Conservation (phyloP, 768 basidiomycete genomes). For the Cytidiella melzeri region DNA sequence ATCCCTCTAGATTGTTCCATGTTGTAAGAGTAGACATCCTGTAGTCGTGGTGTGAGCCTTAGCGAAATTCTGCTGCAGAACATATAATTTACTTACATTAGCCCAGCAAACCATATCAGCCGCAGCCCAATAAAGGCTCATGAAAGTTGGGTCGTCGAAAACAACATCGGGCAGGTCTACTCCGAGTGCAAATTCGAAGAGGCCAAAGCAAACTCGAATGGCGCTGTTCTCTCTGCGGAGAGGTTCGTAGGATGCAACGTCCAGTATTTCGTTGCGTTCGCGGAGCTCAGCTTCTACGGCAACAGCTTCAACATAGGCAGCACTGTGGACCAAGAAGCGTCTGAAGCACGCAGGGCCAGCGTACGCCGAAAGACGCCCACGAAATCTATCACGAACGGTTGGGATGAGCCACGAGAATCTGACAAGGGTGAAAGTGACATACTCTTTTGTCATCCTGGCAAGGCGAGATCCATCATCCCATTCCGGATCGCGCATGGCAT, state of each 20-base stretch:
- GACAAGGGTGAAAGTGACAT: not conserved
- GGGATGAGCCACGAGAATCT: not conserved
- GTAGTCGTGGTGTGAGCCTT: slow-evolving; percentile 2
- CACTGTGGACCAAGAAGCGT: slow-evolving; percentile 51
- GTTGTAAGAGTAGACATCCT: slow-evolving; percentile 72
- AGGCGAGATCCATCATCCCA: slow-evolving; percentile 56
- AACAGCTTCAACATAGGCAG: slow-evolving; percentile 54
- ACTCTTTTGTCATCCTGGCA: slow-evolving; percentile 62
- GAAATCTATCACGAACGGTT: slow-evolving; percentile 37
- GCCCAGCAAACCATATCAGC: slow-evolving; percentile 68
- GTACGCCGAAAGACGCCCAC: slow-evolving; percentile 39
- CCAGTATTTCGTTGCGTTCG: slow-evolving; percentile 50
- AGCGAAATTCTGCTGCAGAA: no score
- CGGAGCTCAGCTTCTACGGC: slow-evolving; percentile 58
- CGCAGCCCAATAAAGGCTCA: slow-evolving; percentile 54
- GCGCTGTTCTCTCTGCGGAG: slow-evolving; percentile 70
- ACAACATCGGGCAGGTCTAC: slow-evolving; percentile 60
- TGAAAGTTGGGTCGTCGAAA: slow-evolving; percentile 51
- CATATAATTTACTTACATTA: slow-evolving; percentile 47
- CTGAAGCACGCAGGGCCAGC: slow-evolving; percentile 41
- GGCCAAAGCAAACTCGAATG: slow-evolving; percentile 58
- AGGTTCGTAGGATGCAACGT: slow-evolving; percentile 44
- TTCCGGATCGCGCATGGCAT: slow-evolving; percentile 47
- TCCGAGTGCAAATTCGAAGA: slow-evolving; percentile 58
- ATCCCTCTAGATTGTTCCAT: slow-evolving; percentile 66